Evolutionary conservation across 2,329 filamentous ascomycete genomes (phyloP).

Genomic region (Torrubiellomyces zombiae): DNA sequence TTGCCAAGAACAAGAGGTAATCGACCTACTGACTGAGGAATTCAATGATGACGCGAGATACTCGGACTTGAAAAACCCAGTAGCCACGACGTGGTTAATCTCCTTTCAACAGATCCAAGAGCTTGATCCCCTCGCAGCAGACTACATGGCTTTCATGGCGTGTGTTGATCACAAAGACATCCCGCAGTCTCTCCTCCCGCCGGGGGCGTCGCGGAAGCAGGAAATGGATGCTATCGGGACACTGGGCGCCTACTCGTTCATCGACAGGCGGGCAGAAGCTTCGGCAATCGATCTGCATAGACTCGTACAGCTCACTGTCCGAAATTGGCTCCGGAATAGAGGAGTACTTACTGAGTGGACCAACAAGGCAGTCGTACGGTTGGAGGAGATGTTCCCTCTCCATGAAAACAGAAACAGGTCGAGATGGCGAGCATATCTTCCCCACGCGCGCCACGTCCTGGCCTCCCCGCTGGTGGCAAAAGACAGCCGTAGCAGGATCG

Average conservation of each 20-base stretch:
- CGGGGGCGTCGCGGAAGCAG: conserved; percentile 3
- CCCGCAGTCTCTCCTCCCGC: conserved; percentile 16
- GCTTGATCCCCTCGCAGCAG: conserved; percentile 13
- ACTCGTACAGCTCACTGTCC: conserved; percentile 16
- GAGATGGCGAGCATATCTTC: conserved; percentile 2
- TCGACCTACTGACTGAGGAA: conserved; percentile 7
- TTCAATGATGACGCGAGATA: conserved; percentile 19
- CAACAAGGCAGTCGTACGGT: background rate
- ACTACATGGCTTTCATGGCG: conserved; percentile 22
- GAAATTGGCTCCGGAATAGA: conserved; percentile 10
- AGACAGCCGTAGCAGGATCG: background rate
- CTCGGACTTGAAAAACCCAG: conserved; percentile 14
- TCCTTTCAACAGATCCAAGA: conserved; percentile 20
- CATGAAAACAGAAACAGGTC: background rate
- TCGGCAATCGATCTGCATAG: conserved; percentile 18
- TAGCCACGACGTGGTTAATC: conserved; percentile 21
- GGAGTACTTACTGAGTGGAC: conserved; percentile 2
- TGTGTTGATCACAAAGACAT: conserved; percentile 22
- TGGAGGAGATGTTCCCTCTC: conserved; percentile 1
- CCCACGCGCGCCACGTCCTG: conserved; percentile 2
- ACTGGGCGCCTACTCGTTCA: conserved; percentile 15
- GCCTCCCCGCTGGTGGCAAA: background rate
- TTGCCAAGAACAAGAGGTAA: conserved; percentile 13
- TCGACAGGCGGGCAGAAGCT: conserved; percentile 8
- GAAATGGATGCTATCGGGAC: conserved; percentile 12